phyloP scores from a whole-genome alignment of 2,329 filamentous ascomycete species.

The Akanthomyces lecanii region DNA sequence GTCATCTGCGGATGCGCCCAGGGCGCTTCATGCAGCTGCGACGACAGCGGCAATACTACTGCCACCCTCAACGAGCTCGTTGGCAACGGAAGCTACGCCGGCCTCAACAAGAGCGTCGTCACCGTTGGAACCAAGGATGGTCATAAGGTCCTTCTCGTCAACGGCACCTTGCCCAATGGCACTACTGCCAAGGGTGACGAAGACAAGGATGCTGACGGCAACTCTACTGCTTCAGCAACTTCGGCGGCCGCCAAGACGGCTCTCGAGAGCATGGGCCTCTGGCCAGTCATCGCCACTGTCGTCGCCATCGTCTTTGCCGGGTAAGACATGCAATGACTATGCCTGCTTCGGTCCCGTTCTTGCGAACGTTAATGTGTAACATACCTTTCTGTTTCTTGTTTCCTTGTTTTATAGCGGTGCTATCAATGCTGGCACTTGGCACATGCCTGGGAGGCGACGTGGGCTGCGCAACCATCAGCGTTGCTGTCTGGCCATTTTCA shows the following conservation, averaged over 20 bases:
- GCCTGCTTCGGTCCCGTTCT: background rate
- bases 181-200: slow-evolving; percentile 44
- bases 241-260: slow-evolving; percentile 30
- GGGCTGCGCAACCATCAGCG: background rate
- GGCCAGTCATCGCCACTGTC: slow-evolving; percentile 45
- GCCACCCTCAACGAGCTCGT: slow-evolving; percentile 59
- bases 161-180: slow-evolving; percentile 69
- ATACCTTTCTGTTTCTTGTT: background rate
- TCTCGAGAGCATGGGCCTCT: slow-evolving; percentile 42
- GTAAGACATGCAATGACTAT: slow-evolving; percentile 25
- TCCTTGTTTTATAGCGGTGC: background rate
- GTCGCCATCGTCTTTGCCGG: slow-evolving; percentile 41
- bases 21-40: slow-evolving; percentile 56
- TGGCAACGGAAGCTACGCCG: slow-evolving; percentile 58
- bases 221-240: slow-evolving; percentile 32
- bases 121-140: slow-evolving; percentile 60
- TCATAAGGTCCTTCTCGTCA: slow-evolving; percentile 62
- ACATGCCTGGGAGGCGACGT: slow-evolving; percentile 1
- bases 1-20: slow-evolving; percentile 50
- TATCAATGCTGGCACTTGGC: background rate
- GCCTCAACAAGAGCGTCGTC: slow-evolving; percentile 58
- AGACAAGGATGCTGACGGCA: slow-evolving; percentile 38
- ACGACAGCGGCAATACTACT: slow-evolving; percentile 56
- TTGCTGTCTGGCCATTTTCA: background rate
- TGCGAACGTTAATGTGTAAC: slow-evolving; percentile 9